Evolutionary conservation across 2,329 filamentous ascomycete species (phyloP).

Genomic region (Penicillium italicum): DNA sequence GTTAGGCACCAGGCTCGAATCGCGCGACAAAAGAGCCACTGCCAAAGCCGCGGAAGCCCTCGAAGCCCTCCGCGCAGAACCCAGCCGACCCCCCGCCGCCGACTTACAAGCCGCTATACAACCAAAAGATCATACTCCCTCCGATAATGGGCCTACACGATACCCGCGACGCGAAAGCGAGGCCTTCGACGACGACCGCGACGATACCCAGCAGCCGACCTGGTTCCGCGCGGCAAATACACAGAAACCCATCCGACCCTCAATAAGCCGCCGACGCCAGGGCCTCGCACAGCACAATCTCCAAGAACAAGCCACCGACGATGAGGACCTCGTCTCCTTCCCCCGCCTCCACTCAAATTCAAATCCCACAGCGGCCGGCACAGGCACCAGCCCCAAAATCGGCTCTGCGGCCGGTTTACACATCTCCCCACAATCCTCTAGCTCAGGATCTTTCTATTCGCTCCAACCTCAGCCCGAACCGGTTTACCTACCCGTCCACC

Average conservation of each 20-base stretch:
- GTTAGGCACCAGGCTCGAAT: constrained; percentile 56
- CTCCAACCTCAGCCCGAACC: constrained; percentile 39
- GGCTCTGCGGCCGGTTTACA: constrained; percentile 22
- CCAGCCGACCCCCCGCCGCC: constrained; percentile 7
- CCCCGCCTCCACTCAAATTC: constrained; percentile 43
- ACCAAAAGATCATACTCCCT: constrained; percentile 2
- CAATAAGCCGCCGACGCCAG: constrained; percentile 30
- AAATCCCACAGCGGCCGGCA: constrained; percentile 11
- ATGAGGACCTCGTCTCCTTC: constrained; percentile 72
- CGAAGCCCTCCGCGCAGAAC: constrained; percentile 15
- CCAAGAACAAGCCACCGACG: constrained; percentile 74
- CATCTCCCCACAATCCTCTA: constrained; percentile 49
- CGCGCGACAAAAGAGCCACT: constrained; percentile 31
- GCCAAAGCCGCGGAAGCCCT: constrained; percentile 19
- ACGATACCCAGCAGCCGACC: constrained; percentile 9
- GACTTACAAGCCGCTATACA: constrained; percentile 3
- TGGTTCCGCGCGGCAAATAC: constrained; percentile 18
- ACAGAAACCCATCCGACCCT: constrained; percentile 21
- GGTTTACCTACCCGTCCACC: constrained; percentile 29
- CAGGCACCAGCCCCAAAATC: constrained; percentile 15
- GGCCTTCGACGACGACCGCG: constrained; percentile 15
- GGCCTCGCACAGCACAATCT: constrained; percentile 53
- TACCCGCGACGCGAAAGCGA: constrained; percentile 5
- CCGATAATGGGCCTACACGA: constrained; percentile 8
- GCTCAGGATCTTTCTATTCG: constrained; percentile 62